Evolutionary conservation across 2,329 filamentous ascomycete species (phyloP).

Genomic region (Epichloe glyceriae): DNA sequence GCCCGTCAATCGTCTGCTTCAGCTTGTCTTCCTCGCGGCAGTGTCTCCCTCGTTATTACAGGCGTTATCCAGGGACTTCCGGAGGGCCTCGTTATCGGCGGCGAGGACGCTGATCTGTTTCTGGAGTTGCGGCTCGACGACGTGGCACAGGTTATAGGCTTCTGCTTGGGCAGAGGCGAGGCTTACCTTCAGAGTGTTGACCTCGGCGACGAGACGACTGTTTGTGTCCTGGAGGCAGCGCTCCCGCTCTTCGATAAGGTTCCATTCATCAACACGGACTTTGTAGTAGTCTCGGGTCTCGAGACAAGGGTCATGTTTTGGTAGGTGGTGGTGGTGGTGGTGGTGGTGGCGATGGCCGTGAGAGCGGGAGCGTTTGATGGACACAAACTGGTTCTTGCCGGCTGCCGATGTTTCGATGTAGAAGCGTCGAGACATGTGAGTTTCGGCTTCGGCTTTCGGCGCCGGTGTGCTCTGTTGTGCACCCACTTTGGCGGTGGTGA

Average conservation of each 20-base stretch:
- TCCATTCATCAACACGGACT: constrained; percentile 24
- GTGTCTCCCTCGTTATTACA: constrained; percentile 18
- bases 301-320: constrained; percentile 13
- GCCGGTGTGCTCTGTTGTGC: constrained; percentile 4
- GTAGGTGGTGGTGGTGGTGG: constrained; percentile 19
- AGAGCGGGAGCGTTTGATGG: constrained; percentile 27
- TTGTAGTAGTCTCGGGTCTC: constrained; percentile 21
- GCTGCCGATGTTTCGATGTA: constrained; percentile 23
- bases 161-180: constrained; percentile 24
- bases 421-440: constrained; percentile 22
- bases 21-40: constrained; percentile 19
- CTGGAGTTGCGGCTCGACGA: constrained; percentile 24
- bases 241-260: constrained; percentile 23
- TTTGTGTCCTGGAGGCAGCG: constrained; percentile 22
- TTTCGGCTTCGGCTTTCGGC: neutral
- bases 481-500: constrained; percentile 10
- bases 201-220: constrained; percentile 19
- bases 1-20: constrained; percentile 19
- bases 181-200: constrained; percentile 21
- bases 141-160: constrained; percentile 18
- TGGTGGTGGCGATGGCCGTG: constrained; percentile 19
- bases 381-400: constrained; percentile 24
- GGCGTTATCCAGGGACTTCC: constrained; percentile 22
- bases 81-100: constrained; percentile 27
- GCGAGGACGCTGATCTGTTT: constrained; percentile 23